phyloP scores from a whole-genome alignment of 305 asterid species.

The Solanum hybrid region DNA sequence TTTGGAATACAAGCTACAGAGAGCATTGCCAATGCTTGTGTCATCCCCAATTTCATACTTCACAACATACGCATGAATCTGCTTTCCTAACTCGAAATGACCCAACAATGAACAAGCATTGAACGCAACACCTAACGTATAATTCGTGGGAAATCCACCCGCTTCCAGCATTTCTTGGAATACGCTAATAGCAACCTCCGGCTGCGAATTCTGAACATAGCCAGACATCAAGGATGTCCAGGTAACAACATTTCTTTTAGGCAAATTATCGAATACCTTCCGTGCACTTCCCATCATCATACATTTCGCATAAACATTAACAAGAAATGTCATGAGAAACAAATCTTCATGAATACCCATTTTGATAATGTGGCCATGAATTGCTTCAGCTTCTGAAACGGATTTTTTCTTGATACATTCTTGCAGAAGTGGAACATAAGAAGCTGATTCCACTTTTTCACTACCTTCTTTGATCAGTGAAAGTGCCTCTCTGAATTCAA shows the following conservation, averaged over 20 bases:
- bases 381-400: constrained; percentile 32
- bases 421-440: constrained; percentile 59
- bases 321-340: constrained; percentile 65
- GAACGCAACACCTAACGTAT: constrained; percentile 51
- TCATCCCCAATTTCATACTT: constrained; percentile 50
- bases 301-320: constrained; percentile 68
- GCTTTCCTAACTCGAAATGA: constrained; percentile 51
- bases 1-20: constrained; percentile 72
- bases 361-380: constrained; percentile 66
- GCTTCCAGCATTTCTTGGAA: constrained; percentile 68
- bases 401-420: constrained; percentile 47
- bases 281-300: constrained; percentile 49
- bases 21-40: constrained; percentile 67
- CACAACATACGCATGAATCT: constrained; percentile 62
- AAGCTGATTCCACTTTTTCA: constrained; percentile 34
- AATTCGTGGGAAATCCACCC: constrained; percentile 61
- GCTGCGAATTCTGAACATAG: constrained; percentile 41
- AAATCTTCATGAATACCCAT: constrained; percentile 43
- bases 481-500: constrained; percentile 45
- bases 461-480: constrained; percentile 26
- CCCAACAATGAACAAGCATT: constrained; percentile 62
- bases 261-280: constrained; percentile 55
- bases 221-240: constrained; percentile 91
- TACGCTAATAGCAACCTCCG: constrained; percentile 38
- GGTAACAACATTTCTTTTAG: constrained; percentile 58